Conservation (phyloP, 2,329 filamentous ascomycete genomes). For the Colletotrichum lindemuthianum region DNA sequence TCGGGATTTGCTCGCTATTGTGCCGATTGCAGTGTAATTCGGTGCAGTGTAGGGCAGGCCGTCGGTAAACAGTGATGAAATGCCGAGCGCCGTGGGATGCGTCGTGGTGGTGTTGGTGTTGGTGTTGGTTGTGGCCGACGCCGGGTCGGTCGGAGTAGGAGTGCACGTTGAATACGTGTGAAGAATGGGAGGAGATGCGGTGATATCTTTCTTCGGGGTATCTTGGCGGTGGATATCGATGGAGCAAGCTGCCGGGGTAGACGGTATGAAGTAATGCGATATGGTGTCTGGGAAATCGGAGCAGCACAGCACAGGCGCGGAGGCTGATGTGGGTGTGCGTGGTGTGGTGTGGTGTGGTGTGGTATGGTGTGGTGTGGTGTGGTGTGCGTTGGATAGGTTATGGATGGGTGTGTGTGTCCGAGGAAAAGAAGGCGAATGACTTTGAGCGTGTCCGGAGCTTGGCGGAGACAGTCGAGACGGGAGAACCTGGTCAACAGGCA, state of each 20-base stretch:
- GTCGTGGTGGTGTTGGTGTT: not conserved
- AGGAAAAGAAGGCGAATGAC: slow-evolving; percentile 5
- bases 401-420: not conserved
- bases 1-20: slow-evolving; percentile 27
- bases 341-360: not conserved
- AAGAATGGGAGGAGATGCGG: slow-evolving; percentile 4
- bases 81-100: slow-evolving; percentile 1
- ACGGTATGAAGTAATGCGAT: slow-evolving; percentile 34
- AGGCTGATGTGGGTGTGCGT: not conserved
- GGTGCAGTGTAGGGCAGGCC: slow-evolving; percentile 3
- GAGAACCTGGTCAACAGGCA: slow-evolving; percentile 35
- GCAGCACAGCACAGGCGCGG: slow-evolving; percentile 9
- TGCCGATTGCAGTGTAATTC: slow-evolving; percentile 16
- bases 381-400: not conserved
- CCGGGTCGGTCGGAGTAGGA: not conserved
- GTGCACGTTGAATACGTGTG: not conserved
- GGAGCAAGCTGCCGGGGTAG: not conserved
- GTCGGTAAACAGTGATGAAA: not conserved
- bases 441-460: slow-evolving; percentile 1
- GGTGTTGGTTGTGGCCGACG: not conserved
- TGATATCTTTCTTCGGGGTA: slow-evolving; percentile 16
- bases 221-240: not conserved
- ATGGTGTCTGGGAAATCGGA: slow-evolving; percentile 17
- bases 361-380: not conserved
- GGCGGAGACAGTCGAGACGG: slow-evolving; percentile 24